Conservation (phyloP, 345 rosid species). For the Pistacia atlantica region DNA sequence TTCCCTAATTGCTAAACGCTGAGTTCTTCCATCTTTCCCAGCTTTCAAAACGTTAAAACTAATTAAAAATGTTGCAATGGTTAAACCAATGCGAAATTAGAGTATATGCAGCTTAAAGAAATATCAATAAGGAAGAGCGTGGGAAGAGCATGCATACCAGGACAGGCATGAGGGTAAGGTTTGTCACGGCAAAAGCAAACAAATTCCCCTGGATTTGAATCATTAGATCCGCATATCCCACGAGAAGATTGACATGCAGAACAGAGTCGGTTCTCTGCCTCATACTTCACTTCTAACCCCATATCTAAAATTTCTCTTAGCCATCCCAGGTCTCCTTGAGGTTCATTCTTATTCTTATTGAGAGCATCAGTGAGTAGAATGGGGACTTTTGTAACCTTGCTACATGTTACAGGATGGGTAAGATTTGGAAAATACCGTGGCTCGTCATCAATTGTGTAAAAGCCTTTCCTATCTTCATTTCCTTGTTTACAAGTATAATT, state of each 20-base stretch:
- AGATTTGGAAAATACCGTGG: not conserved
- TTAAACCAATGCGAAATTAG: not conserved
- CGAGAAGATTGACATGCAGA: slow-evolving; percentile 15
- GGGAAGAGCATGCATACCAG: not conserved
- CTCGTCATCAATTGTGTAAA: not conserved
- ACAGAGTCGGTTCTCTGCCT: not conserved
- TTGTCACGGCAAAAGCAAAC: slow-evolving; percentile 35
- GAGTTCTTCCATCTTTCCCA: too few species aligned
- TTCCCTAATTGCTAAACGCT: too few species aligned
- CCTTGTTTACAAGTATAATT: not conserved
- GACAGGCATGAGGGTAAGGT: slow-evolving; percentile 11
- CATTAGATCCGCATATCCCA: slow-evolving; percentile 52
- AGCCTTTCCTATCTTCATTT: not conserved
- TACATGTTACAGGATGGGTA: not conserved
- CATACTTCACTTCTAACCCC: slow-evolving; percentile 35
- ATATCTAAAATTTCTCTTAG: not conserved
- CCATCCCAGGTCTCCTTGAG: not conserved
- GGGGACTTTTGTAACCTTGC: slow-evolving; percentile 15
- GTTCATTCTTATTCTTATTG: fast-evolving
- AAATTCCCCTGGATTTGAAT: slow-evolving; percentile 12
- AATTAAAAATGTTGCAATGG: too few species aligned
- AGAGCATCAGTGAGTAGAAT: not conserved
- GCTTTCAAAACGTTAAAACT: too few species aligned
- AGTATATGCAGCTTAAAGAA: not conserved
- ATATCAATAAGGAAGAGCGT: not conserved